Conservation (phyloP, 1,139 yeast genomes). For the Trichomonascaceae sp. region DNA sequence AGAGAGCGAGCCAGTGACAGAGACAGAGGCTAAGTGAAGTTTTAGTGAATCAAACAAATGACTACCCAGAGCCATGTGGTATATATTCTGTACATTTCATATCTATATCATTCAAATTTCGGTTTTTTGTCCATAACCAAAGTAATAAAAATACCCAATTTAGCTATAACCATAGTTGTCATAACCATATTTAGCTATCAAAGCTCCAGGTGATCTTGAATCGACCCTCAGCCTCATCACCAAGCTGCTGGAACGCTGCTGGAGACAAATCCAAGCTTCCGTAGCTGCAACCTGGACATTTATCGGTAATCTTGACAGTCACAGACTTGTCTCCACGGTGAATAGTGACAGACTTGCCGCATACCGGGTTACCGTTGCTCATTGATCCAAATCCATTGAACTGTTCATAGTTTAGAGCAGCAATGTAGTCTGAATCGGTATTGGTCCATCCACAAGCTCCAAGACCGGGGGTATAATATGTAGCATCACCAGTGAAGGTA, state of each 20-base stretch:
- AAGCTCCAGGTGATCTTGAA: constrained; percentile 43
- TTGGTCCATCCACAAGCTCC: constrained; percentile 57
- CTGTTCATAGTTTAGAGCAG: constrained; percentile 35
- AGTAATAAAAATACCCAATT: not conserved
- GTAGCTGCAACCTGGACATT: constrained; percentile 46
- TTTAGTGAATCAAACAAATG: not conserved
- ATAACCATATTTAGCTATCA: too few species aligned
- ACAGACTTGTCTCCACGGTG: constrained; percentile 41
- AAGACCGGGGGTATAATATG: constrained; percentile 51
- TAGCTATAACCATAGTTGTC: not conserved
- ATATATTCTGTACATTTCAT: not conserved
- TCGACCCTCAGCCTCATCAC: constrained; percentile 43
- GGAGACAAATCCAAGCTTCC: constrained; percentile 50
- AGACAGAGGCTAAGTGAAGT: not conserved
- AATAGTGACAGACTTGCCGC: constrained; percentile 46
- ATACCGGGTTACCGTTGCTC: constrained; percentile 40
- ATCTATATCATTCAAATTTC: not conserved
- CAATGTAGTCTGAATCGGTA: constrained; percentile 45
- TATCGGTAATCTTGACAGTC: constrained; percentile 47
- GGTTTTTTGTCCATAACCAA: not conserved
- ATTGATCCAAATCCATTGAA: constrained; percentile 28
- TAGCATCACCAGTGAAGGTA: constrained; percentile 47
- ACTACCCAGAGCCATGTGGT: not conserved
- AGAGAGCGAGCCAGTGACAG: not conserved
- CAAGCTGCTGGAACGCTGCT: constrained; percentile 45